phyloP scores from a whole-genome alignment of 2,329 filamentous ascomycete species.

The Periconia sp. region DNA sequence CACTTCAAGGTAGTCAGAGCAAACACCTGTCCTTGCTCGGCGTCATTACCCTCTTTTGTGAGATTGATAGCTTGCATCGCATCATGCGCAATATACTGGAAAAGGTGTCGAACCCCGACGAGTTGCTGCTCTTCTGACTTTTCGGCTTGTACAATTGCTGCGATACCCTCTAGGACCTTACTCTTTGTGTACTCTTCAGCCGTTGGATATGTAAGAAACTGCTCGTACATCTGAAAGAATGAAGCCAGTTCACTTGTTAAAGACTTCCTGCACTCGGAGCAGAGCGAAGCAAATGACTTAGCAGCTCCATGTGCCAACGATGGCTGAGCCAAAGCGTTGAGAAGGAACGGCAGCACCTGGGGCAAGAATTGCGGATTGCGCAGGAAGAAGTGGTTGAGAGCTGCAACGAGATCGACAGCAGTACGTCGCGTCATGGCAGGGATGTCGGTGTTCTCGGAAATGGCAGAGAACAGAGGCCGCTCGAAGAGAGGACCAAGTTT shows the following conservation, averaged over 20 bases:
- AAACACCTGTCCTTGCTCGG: slow-evolving; percentile 50
- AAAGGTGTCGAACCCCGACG: slow-evolving; percentile 62
- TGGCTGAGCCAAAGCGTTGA: slow-evolving; percentile 69
- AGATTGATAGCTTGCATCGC: slow-evolving; percentile 49
- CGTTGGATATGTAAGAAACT: slow-evolving; percentile 64
- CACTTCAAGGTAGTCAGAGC: slow-evolving; percentile 67
- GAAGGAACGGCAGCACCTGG: slow-evolving; percentile 74
- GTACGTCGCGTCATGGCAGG: slow-evolving; percentile 70
- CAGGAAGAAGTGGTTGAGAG: slow-evolving; percentile 79
- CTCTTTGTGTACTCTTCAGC: slow-evolving; percentile 75
- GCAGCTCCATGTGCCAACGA: slow-evolving; percentile 71
- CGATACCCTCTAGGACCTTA: slow-evolving; percentile 74
- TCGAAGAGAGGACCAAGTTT: slow-evolving; percentile 67
- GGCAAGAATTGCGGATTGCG: slow-evolving; percentile 71
- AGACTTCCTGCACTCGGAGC: slow-evolving; percentile 74
- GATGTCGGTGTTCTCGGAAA: slow-evolving; percentile 54
- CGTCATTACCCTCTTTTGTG: slow-evolving; percentile 39
- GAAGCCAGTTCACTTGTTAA: slow-evolving; percentile 70
- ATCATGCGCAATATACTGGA: slow-evolving; percentile 68
- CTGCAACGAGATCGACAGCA: slow-evolving; percentile 72
- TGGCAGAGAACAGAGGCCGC: slow-evolving; percentile 63
- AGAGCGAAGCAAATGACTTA: slow-evolving; percentile 75
- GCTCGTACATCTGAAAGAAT: slow-evolving; percentile 74
- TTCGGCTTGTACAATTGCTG: slow-evolving; percentile 76
- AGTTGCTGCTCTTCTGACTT: slow-evolving; percentile 63